Conservation (phyloP, 2,329 filamentous ascomycete genomes). For the Claviceps africana region DNA sequence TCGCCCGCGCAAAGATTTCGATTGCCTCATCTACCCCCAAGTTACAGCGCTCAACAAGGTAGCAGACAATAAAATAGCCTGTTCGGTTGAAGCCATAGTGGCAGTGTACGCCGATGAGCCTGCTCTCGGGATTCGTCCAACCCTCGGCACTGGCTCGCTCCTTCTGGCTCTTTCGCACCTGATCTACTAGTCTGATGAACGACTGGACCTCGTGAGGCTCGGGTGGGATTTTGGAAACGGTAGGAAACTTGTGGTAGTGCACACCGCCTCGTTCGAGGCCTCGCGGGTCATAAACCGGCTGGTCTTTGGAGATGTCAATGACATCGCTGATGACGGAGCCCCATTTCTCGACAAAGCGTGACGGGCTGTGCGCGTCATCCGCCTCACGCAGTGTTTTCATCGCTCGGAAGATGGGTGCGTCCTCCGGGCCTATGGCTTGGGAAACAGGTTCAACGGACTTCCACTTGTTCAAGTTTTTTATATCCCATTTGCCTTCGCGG, state of each 20-base stretch:
- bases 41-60: conserved; percentile 69
- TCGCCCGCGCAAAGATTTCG: conserved; percentile 55
- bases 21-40: conserved; percentile 65
- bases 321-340: conserved; percentile 55
- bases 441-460: conserved; percentile 66
- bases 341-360: conserved; percentile 56
- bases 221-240: conserved; percentile 82
- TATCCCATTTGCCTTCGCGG: conserved; percentile 90
- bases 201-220: conserved; percentile 35
- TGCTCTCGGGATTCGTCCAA: conserved; percentile 22
- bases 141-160: conserved; percentile 23
- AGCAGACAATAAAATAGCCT: conserved; percentile 79
- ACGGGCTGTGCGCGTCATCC: conserved; percentile 68
- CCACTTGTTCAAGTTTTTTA: conserved; percentile 94
- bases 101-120: conserved; percentile 74
- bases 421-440: conserved; percentile 47
- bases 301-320: conserved; percentile 83
- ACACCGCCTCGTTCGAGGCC: conserved; percentile 53
- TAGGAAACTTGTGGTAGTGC: conserved; percentile 75
- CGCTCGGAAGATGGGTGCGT: conserved; percentile 57
- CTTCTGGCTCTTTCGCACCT: conserved; percentile 40
- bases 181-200: conserved; percentile 45
- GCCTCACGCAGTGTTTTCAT: conserved; percentile 90
- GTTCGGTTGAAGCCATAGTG: conserved; percentile 95
- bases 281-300: conserved; percentile 73